Conservation (phyloP, 495 filamentous ascomycete genomes). For the Penicillium argentinense region DNA sequence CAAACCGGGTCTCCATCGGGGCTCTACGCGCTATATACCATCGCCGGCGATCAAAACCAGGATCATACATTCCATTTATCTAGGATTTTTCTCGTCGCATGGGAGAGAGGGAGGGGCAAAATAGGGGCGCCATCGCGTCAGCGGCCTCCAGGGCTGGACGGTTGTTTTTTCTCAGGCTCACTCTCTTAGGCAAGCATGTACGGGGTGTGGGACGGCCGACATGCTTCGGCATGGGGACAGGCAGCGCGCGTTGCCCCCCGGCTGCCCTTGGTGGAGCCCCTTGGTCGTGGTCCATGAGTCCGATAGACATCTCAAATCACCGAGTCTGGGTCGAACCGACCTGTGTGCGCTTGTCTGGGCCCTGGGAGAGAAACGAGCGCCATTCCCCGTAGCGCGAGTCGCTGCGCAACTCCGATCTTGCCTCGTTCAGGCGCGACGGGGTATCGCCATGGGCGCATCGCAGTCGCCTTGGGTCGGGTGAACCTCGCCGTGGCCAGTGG, state of each 20-base stretch:
- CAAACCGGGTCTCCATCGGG: background rate
- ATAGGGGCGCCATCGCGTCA: constrained; percentile 5
- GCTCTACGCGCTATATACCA: constrained; percentile 16
- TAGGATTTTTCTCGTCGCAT: constrained; percentile 18
- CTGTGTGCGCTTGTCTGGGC: background rate
- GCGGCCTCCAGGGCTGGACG: constrained; percentile 4
- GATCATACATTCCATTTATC: constrained; percentile 24
- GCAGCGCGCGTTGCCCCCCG: constrained; percentile 5
- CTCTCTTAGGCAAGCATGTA: background rate
- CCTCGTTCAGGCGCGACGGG: background rate
- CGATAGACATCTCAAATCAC: background rate
- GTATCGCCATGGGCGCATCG: background rate
- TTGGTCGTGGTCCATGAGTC: background rate
- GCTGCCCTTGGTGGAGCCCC: constrained; percentile 2
- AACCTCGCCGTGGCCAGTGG: background rate
- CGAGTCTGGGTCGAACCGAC: background rate
- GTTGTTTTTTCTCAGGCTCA: constrained; percentile 5
- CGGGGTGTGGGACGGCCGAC: constrained; percentile 3
- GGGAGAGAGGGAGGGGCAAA: too few relatives aligned
- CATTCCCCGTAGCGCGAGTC: constrained; percentile 1
- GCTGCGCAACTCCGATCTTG: constrained; percentile 1
- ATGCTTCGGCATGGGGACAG: constrained; percentile 7
- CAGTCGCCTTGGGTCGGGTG: background rate
- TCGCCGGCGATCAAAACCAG: too few relatives aligned
- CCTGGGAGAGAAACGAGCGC: background rate